phyloP scores from a whole-genome alignment of 768 basidiomycete genomes.

The Calocera viscosa region DNA sequence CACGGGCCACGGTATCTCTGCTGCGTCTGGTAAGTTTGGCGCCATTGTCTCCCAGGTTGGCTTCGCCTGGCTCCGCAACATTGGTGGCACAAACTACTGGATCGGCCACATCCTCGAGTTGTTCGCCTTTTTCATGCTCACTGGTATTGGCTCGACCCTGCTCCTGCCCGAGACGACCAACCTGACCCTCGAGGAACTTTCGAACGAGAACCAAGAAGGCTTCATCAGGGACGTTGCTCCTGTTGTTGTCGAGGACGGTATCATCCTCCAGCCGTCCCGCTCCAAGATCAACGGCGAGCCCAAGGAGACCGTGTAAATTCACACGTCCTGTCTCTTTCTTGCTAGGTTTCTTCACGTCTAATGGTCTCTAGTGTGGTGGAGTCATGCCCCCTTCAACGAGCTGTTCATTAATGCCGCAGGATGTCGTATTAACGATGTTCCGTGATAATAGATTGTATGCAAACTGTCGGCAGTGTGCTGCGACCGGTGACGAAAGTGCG shows the following conservation, averaged over 20 bases:
- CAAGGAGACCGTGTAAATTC: background rate
- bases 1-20: conserved; percentile 19
- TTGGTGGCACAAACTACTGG: conserved; percentile 38
- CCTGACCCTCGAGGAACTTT: conserved; percentile 35
- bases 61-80: conserved; percentile 40
- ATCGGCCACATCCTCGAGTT: conserved; percentile 55
- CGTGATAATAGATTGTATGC: conserved; percentile 2
- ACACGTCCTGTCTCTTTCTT: background rate
- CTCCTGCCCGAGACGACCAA: conserved; percentile 68
- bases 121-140: conserved; percentile 78
- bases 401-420: background rate
- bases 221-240: conserved; percentile 33
- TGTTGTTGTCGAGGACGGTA: background rate
- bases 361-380: background rate
- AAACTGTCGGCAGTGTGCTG: background rate
- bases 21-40: conserved; percentile 20
- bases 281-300: background rate
- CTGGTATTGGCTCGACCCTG: conserved; percentile 68
- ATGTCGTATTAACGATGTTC: background rate
- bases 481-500: background rate
- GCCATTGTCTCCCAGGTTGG: conserved; percentile 22
- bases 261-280: background rate
- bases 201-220: conserved; percentile 53
- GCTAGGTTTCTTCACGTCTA: conserved; percentile 3
- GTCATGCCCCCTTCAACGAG: background rate